Evolutionary conservation across 2,329 filamentous ascomycete genomes (phyloP).

Genomic region (Domatiomyces globalis): DNA sequence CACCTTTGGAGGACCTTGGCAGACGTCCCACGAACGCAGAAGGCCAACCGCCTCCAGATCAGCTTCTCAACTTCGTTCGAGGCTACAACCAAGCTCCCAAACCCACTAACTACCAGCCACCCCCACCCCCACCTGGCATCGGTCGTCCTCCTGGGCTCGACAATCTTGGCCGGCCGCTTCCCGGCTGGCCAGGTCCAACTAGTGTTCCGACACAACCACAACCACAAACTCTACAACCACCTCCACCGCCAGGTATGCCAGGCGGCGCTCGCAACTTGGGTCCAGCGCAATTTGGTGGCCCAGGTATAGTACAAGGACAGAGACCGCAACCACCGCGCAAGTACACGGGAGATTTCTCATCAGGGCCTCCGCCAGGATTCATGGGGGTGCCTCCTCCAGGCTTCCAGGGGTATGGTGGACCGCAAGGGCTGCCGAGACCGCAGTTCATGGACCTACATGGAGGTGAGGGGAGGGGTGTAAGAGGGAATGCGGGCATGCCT

Average conservation of each 20-base stretch:
- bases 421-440: constrained; percentile 14
- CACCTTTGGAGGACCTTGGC: background rate
- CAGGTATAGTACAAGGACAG: background rate
- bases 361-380: constrained; percentile 31
- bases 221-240: constrained; percentile 10
- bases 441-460: constrained; percentile 32
- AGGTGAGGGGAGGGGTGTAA: constrained; percentile 24
- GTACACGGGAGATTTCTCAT: constrained; percentile 18
- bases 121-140: background rate
- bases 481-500: constrained; percentile 11
- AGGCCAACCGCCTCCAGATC: background rate
- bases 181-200: constrained; percentile 2
- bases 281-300: background rate
- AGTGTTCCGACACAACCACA: constrained; percentile 9
- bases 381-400: constrained; percentile 29
- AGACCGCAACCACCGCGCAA: constrained; percentile 11
- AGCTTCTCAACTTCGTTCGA: background rate
- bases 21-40: background rate
- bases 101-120: background rate
- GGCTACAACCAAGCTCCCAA: background rate
- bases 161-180: background rate
- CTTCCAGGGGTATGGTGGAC: constrained; percentile 27
- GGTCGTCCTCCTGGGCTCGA: background rate
- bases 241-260: constrained; percentile 15
- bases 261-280: background rate